A percentile compares a stretch with the other conserved stretches of the same genome.
Conservation (phyloP, 441 rosid species). For the Erodium chrysanthum region DNA sequence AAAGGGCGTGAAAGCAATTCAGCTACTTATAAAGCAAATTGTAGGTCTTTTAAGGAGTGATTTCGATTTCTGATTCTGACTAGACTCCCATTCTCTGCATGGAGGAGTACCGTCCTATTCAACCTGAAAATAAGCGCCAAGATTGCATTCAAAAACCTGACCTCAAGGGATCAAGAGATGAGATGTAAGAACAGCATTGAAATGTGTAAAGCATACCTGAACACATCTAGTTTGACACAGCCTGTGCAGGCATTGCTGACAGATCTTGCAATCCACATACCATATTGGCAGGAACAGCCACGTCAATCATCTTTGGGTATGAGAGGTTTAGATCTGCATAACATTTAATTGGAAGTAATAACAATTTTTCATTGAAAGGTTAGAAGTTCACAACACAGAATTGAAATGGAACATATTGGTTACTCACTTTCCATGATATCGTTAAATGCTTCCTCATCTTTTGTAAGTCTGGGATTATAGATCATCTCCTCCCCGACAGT, state of each 20-base stretch:
- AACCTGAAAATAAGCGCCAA: background rate
- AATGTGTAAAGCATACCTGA: background rate
- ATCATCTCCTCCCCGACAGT: conserved; percentile 80
- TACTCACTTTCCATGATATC: conserved; percentile 71
- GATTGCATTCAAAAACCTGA: too few species aligned
- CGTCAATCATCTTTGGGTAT: conserved; percentile 85
- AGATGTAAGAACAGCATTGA: too few species aligned
- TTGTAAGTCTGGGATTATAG: conserved; percentile 63
- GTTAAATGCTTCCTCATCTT: conserved; percentile 74
- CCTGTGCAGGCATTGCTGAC: conserved; percentile 25
- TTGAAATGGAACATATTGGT: background rate
- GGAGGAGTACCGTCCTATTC: background rate
- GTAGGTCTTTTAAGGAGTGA: background rate
- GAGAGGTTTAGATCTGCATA: conserved; percentile 57
- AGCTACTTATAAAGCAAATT: background rate
- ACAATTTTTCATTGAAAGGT: background rate
- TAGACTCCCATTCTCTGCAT: background rate
- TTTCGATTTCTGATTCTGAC: background rate
- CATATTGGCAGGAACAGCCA: conserved; percentile 77
- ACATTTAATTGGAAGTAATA: background rate
- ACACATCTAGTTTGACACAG: background rate
- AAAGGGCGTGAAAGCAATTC: background rate
- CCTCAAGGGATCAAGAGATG: too few species aligned
- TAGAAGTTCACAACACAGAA: too few species aligned
- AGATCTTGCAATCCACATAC: conserved; percentile 80